A percentile compares a stretch with the other conserved stretches of the same genome.
phyloP scores from a whole-genome alignment of 257 asterid genomes.

The Lantana camara region DNA sequence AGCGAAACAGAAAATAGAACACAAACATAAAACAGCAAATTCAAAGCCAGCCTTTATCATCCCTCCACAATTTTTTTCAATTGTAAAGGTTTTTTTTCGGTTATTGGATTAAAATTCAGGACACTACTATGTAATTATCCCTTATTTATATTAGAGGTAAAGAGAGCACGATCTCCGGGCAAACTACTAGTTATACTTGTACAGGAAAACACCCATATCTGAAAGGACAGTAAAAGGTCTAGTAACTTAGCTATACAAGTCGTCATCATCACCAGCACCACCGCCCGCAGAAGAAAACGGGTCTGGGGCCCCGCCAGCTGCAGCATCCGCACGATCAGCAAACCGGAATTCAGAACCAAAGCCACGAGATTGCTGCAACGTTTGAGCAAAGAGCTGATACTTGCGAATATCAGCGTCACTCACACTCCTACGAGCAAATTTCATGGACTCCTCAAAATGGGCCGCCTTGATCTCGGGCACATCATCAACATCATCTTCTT shows the following conservation, averaged over 20 bases:
- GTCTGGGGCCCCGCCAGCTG: slow-evolving; percentile 32
- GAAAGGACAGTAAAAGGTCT: neutral
- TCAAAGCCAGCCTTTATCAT: too few relatives aligned
- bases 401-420: slow-evolving; percentile 50
- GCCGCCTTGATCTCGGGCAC: slow-evolving; percentile 46
- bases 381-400: slow-evolving; percentile 54
- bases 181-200: neutral
- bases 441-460: slow-evolving; percentile 55
- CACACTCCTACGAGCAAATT: slow-evolving; percentile 41
- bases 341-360: slow-evolving; percentile 45
- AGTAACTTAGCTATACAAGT: slow-evolving; percentile 36
- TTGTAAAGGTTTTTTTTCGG: too few relatives aligned
- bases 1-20: too few relatives aligned
- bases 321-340: slow-evolving; percentile 29
- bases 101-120: too few relatives aligned
- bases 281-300: slow-evolving; percentile 33
- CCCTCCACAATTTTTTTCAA: too few relatives aligned
- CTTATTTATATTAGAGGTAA: slow-evolving; percentile 21
- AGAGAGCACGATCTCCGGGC: slow-evolving; percentile 2
- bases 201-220: neutral
- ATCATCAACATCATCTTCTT: slow-evolving; percentile 42
- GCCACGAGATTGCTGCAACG: slow-evolving; percentile 50
- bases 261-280: slow-evolving; percentile 37
- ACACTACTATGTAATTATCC: too few relatives aligned
- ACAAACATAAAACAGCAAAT: too few relatives aligned